A percentile compares a stretch with the other conserved stretches of the same genome.
Conservation (phyloP, 495 filamentous ascomycete genomes). For the Penicillium egyptiacum region DNA sequence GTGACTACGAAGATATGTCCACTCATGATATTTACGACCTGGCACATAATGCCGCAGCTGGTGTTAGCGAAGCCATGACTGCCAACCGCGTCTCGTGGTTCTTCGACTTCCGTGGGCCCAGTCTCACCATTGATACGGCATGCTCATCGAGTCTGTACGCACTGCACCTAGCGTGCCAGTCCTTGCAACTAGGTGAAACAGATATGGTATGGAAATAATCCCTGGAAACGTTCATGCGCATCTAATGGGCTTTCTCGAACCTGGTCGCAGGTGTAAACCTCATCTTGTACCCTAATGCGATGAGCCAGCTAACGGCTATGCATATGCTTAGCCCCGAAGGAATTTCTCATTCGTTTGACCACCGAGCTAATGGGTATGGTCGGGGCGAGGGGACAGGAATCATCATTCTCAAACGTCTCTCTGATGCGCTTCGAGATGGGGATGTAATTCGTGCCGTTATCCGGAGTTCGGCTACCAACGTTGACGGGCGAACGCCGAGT, state of each 20-base stretch:
- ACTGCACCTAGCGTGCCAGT: conserved; percentile 74
- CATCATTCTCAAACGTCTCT: conserved; percentile 31
- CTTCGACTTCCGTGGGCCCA: conserved; percentile 80
- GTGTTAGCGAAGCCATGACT: no score
- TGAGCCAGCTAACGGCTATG: conserved; percentile 42
- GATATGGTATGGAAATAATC: conserved; percentile 69
- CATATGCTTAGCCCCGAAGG: neutral
- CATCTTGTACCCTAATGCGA: conserved; percentile 73
- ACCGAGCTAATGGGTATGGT: no score
- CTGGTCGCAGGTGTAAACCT: conserved; percentile 73
- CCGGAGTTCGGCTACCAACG: conserved; percentile 44
- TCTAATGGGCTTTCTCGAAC: conserved; percentile 73
- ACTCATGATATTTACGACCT: no score
- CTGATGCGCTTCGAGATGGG: conserved; percentile 26
- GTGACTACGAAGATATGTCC: no score
- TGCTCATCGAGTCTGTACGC: conserved; percentile 83
- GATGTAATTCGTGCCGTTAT: conserved; percentile 39
- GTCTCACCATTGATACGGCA: conserved; percentile 77
- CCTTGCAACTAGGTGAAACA: conserved; percentile 70
- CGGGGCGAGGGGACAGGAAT: conserved; percentile 35
- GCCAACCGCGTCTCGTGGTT: conserved; percentile 74
- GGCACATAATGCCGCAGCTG: no score
- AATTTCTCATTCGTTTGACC: no score
- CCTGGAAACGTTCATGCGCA: conserved; percentile 72
- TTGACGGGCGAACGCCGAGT: conserved; percentile 27